These are phyloP conservation scores for Monosporascus sp. DNA, from an alignment of 2,329 filamentous ascomycete species.

Conservation along the genomic window DNA sequence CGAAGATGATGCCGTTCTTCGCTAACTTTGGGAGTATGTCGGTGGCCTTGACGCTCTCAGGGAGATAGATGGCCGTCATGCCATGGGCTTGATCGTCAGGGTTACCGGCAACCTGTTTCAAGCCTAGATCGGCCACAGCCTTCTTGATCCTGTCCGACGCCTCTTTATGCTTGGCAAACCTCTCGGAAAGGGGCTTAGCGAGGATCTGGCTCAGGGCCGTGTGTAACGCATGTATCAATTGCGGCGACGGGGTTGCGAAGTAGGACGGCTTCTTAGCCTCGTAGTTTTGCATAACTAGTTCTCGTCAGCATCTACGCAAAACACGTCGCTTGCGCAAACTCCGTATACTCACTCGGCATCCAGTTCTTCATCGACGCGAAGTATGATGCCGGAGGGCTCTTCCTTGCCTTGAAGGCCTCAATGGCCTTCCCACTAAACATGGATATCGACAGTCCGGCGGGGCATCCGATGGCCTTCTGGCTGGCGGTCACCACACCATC, in stretches of 20 bases:
- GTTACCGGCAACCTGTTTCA: constrained; percentile 80
- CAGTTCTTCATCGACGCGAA: constrained; percentile 98
- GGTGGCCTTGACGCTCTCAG: constrained; percentile 72
- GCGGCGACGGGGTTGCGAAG: constrained; percentile 93
- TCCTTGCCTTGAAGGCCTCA: constrained; percentile 70
- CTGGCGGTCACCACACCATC: constrained; percentile 91
- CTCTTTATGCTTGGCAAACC: constrained; percentile 75
- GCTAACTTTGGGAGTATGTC: constrained; percentile 80
- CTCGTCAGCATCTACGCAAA: constrained; percentile 9
- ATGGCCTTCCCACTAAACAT: constrained; percentile 91
- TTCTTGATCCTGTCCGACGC: constrained; percentile 84
- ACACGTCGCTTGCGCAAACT: background rate
- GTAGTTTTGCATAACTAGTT: constrained; percentile 94
- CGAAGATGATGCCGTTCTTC: constrained; percentile 88
- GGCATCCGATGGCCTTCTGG: constrained; percentile 95
- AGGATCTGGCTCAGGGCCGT: constrained; percentile 84
- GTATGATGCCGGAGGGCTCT: constrained; percentile 79
- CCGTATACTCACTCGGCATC: constrained; percentile 66
- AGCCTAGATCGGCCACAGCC: constrained; percentile 69
- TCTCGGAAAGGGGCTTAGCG: constrained; percentile 69
- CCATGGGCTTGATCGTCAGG: constrained; percentile 90
- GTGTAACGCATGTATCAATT: constrained; percentile 88
- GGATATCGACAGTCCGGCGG: constrained; percentile 87
- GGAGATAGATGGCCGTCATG: constrained; percentile 97
- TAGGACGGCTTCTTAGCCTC: constrained; percentile 97